Percentiles rank a stretch among this genome's conserved stretches.
Evolutionary conservation across 192 early-diverging fungal genomes (phyloP).

Genomic region (Pecoramyces ruminantium): DNA sequence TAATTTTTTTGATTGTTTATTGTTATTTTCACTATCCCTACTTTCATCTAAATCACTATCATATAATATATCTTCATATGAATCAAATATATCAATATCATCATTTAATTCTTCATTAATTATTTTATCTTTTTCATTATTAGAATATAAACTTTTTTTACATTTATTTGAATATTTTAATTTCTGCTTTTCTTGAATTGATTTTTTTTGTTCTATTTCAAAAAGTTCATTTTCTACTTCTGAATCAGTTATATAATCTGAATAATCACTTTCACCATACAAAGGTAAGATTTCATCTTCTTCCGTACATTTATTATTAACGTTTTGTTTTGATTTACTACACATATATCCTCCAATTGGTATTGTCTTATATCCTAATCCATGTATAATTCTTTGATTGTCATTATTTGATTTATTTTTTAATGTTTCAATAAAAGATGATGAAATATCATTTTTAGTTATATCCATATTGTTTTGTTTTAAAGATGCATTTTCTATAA

Average conservation of each 20-base stretch:
- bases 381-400: neutral
- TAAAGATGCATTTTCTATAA: neutral
- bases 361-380: neutral
- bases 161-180: neutral
- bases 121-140: neutral
- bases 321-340: neutral
- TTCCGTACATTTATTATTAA: slow-evolving; percentile 2
- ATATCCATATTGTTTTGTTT: neutral
- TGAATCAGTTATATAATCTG: neutral
- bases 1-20: neutral
- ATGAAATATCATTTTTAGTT: neutral
- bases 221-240: neutral
- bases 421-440: neutral
- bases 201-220: neutral
- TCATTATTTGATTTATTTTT: neutral
- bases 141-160: neutral
- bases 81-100: neutral
- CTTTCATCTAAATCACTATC: neutral
- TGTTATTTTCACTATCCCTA: neutral
- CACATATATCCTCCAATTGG: slow-evolving; percentile 8
- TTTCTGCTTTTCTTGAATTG: neutral
- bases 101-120: neutral
- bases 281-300: slow-evolving; percentile 13
- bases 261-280: slow-evolving; percentile 22
- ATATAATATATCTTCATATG: neutral